Conservation (phyloP, 768 basidiomycete genomes). For the Tylopilus intermedius region DNA sequence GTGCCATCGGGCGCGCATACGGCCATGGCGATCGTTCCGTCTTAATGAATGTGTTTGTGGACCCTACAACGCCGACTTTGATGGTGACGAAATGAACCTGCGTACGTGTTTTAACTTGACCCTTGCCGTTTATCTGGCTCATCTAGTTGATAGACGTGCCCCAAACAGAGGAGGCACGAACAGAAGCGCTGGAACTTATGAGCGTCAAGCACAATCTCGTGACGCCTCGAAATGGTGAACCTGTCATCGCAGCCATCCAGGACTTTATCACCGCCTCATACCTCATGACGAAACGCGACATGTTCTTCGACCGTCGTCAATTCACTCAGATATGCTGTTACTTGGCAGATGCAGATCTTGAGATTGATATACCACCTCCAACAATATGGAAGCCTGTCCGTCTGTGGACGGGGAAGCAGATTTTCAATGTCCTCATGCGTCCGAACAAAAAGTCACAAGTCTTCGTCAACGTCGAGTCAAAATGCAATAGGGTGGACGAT, state of each 20-base stretch:
- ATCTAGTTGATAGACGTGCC: slow-evolving; percentile 69
- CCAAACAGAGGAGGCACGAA: slow-evolving; percentile 96
- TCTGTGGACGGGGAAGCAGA: slow-evolving; percentile 97
- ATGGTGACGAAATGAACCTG: slow-evolving; percentile 99
- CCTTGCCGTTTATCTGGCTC: not conserved
- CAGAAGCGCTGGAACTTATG: slow-evolving; percentile 97
- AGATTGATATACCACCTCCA: slow-evolving; percentile 94
- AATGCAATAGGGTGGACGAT: slow-evolving; percentile 87
- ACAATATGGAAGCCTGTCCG: slow-evolving; percentile 88
- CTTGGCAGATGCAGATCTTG: slow-evolving; percentile 82
- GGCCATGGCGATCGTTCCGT: slow-evolving; percentile 96
- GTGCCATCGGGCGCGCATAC: slow-evolving; percentile 94
- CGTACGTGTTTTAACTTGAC: slow-evolving; percentile 48
- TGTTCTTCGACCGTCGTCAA: slow-evolving; percentile 88
- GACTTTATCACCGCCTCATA: slow-evolving; percentile 99
- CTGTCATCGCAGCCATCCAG: slow-evolving; percentile 98
- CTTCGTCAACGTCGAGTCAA: slow-evolving; percentile 91
- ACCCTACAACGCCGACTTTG: slow-evolving; percentile 98
- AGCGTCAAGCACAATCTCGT: slow-evolving; percentile 95
- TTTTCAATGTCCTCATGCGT: slow-evolving; percentile 96
- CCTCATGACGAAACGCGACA: slow-evolving; percentile 88
- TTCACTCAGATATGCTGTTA: slow-evolving; percentile 97
- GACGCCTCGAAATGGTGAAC: slow-evolving; percentile 96
- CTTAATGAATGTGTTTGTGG: slow-evolving; percentile 99
- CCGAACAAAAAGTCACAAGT: slow-evolving; percentile 82